Percentiles rank a stretch among this genome's conserved stretches.
Conservation (phyloP, 2,329 filamentous ascomycete species). For the Paraphoma sp. region DNA sequence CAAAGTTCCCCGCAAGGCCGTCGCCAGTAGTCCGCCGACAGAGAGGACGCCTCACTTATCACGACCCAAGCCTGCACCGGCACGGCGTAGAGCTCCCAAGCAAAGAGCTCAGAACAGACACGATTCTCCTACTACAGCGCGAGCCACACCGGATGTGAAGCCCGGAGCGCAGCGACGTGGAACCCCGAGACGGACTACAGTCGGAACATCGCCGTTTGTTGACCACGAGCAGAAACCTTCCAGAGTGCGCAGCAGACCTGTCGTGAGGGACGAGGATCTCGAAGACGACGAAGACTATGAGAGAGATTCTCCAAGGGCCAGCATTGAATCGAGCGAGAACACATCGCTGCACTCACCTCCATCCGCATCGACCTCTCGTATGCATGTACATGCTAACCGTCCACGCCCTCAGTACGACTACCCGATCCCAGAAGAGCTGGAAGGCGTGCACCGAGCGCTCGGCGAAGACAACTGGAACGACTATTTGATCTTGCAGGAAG, state of each 20-base stretch:
- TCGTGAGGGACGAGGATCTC: background rate
- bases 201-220: background rate
- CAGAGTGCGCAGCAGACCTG: background rate
- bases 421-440: constrained; percentile 10
- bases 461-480: constrained; percentile 23
- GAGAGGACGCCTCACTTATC: background rate
- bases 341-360: background rate
- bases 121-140: background rate
- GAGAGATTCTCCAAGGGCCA: background rate
- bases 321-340: background rate
- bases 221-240: background rate
- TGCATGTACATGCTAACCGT: background rate
- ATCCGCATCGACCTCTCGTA: background rate
- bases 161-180: background rate
- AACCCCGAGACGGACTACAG: background rate
- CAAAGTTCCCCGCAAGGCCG: constrained; percentile 1
- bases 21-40: background rate
- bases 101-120: background rate
- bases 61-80: background rate
- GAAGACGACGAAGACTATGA: constrained; percentile 1
- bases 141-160: background rate
- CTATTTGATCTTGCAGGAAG: constrained; percentile 17
- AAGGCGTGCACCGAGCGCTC: constrained; percentile 14
- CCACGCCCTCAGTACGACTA: constrained; percentile 10
- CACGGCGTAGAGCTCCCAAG: background rate